Evolutionary conservation across 257 asterid genomes (phyloP).

Genomic region (Cruciata laevipes): DNA sequence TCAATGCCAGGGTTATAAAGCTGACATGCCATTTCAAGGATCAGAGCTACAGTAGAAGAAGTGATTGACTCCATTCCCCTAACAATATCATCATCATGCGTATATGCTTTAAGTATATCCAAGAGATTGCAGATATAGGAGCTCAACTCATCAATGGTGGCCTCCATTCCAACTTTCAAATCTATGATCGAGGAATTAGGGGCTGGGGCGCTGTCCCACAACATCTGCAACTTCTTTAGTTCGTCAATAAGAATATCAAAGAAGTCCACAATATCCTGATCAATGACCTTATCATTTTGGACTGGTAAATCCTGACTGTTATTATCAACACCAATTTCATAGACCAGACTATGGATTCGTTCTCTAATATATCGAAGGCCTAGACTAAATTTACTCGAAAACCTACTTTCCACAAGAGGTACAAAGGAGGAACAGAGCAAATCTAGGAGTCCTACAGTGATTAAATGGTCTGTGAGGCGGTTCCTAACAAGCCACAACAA

Average conservation of each 20-base stretch:
- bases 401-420: background rate
- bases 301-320: background rate
- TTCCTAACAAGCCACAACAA: background rate
- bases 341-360: background rate
- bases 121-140: background rate
- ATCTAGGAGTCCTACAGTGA: background rate
- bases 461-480: too few relatives aligned
- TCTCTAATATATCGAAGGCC: background rate
- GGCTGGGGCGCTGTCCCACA: background rate
- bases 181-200: too few relatives aligned
- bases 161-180: background rate
- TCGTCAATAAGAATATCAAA: constrained; percentile 1
- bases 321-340: background rate
- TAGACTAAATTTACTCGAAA: background rate
- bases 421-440: background rate
- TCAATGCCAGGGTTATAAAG: background rate
- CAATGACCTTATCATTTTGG: background rate
- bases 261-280: background rate
- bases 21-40: background rate
- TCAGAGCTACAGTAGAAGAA: background rate
- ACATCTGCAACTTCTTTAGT: background rate
- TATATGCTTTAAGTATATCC: background rate
- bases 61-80: background rate
- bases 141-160: background rate
- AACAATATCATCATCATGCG: background rate